Percentiles rank a stretch among this genome's conserved stretches.
Conservation (phyloP, 2,329 filamentous ascomycete genomes). For the Talaromyces piceae region DNA sequence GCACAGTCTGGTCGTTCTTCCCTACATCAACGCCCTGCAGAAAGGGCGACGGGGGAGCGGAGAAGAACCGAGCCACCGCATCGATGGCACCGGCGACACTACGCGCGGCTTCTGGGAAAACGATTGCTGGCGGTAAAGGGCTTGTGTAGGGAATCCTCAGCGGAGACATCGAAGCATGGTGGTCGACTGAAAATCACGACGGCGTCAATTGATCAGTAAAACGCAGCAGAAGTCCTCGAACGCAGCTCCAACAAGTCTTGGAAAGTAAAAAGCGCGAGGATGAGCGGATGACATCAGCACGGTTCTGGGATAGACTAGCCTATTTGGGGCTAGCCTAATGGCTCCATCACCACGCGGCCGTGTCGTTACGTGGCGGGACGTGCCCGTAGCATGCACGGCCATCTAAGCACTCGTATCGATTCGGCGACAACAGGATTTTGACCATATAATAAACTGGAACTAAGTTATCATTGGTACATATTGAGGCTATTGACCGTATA, state of each 20-base stretch:
- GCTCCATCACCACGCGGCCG: neutral
- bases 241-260: too few species aligned
- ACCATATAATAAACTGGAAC: too few species aligned
- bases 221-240: neutral
- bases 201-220: too few species aligned
- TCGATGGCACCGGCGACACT: conserved; percentile 66
- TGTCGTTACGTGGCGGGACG: neutral
- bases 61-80: conserved; percentile 71
- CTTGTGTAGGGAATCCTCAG: conserved; percentile 88
- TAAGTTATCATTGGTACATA: too few species aligned
- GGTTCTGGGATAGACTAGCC: neutral
- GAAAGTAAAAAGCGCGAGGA: too few species aligned
- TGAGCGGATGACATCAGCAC: neutral
- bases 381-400: neutral
- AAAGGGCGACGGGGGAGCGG: conserved; percentile 47
- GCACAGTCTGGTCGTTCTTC: conserved; percentile 50
- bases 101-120: conserved; percentile 65
- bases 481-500: too few species aligned
- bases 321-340: too few species aligned
- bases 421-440: too few species aligned
- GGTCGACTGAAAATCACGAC: too few species aligned
- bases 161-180: conserved; percentile 56
- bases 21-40: conserved; percentile 38
- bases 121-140: conserved; percentile 65
- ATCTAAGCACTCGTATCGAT: neutral